These are phyloP conservation scores for Sphenostylis stenocarpa DNA, from an alignment of 306 rosid genomes.

Conservation along the genomic window DNA sequence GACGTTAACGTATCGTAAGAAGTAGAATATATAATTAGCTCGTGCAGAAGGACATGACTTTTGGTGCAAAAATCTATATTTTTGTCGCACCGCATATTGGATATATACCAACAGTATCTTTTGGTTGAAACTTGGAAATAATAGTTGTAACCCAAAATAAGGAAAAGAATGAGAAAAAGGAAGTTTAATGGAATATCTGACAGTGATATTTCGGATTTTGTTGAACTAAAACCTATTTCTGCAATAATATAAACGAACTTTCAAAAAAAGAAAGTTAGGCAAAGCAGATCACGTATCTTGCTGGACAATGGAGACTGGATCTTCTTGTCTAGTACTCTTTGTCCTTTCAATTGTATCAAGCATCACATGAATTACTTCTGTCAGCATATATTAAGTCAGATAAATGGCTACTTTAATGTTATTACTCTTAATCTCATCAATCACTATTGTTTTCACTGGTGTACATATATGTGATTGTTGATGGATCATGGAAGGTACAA, in stretches of 20 bases:
- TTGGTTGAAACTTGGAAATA: not conserved
- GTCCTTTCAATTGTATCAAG: slow-evolving; percentile 26
- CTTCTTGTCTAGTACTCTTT: slow-evolving; percentile 10
- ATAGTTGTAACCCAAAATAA: not conserved
- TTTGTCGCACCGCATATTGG: not conserved
- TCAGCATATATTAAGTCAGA: not conserved
- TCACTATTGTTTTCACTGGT: slow-evolving; percentile 19
- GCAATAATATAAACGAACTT: slow-evolving; percentile 10
- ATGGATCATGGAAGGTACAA: not conserved
- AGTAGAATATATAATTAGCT: slow-evolving; percentile 5
- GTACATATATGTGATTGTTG: not conserved
- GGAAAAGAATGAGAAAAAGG: not conserved
- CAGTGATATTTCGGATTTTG: slow-evolving; percentile 21
- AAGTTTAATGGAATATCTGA: not conserved
- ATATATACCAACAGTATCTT: slow-evolving; percentile 1
- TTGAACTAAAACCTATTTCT: not conserved
- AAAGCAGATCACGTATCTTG: slow-evolving; percentile 36
- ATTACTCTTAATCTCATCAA: not conserved
- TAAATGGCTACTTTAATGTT: not conserved
- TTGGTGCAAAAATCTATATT: not conserved
- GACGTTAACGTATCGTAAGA: slow-evolving; percentile 7
- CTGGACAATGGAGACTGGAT: slow-evolving; percentile 1
- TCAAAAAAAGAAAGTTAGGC: slow-evolving; percentile 41
- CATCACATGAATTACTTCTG: not conserved
- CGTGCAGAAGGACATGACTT: not conserved